These are phyloP conservation scores for Picochlorum costavermella DNA, from an alignment of 139 green algal species.

Conservation along the genomic window DNA sequence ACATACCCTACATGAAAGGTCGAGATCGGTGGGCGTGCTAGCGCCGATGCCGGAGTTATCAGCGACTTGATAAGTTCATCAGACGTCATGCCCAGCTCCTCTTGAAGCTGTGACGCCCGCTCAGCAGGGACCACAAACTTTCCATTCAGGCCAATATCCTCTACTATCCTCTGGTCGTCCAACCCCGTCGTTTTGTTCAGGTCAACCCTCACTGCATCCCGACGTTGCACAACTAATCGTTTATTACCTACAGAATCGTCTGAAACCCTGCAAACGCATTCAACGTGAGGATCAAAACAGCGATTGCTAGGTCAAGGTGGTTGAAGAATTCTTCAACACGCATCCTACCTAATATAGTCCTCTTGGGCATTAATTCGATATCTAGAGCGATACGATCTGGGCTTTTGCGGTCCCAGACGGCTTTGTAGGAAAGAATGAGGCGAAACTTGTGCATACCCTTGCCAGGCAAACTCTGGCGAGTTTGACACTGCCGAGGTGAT, in stretches of 20 bases:
- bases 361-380: no score
- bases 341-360: no score
- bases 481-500: neutral
- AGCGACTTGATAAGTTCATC: conserved; percentile 54
- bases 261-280: no score
- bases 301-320: no score
- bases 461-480: no score
- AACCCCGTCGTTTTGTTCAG: neutral
- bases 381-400: no score
- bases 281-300: no score
- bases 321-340: no score
- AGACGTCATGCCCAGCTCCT: conserved; percentile 18
- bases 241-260: no score
- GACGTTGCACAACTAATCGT: neutral
- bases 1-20: conserved; percentile 56
- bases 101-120: conserved; percentile 35
- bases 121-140: conserved; percentile 25
- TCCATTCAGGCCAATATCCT: conserved; percentile 12
- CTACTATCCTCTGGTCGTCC: neutral
- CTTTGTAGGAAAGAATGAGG: no score
- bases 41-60: conserved; percentile 43
- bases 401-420: no score
- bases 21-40: conserved; percentile 63
- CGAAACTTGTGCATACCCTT: no score
- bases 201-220: conserved; percentile 17